Evolutionary conservation across 441 rosid genomes (phyloP), one percentile per base, ranked within the genome.

Genomic region (Codiaeum variegatum): DNA sequence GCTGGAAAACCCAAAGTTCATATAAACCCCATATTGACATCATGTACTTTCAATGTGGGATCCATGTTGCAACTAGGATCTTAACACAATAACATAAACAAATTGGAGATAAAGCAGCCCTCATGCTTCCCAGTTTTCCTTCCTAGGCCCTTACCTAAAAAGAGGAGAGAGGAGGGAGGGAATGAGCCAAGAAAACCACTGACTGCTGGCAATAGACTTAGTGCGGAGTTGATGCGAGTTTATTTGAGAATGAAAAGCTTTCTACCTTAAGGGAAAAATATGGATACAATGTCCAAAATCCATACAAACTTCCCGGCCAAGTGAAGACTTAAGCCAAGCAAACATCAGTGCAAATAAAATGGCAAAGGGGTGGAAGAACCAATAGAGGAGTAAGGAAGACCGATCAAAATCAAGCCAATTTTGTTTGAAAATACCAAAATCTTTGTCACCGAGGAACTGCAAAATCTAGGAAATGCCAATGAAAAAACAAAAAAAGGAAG

Each of bases 401-500:
- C 15, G 77, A 78, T 69, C 75, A 72, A 71, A 69, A 36, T 68
- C 52, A 38, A 68, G 68, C 36, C 75, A 69, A 69, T 40, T 59
- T 62, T 73, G 76, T 77, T 73, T 63, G 70, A 64, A 69, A 66
- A 60, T 72, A 61, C 15, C 29, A 31, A 15, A 65, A 32, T 23
- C 69, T 65, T 71, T 81, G 90, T 91, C 94, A 93, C 97, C 95
- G 95, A 79, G 97, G 97, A 84, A 88, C 97, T 66, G 93, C 96
- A 81, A 85, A 84, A 82, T 85, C 93, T 89, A 85, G 81, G 83
- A 79, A 76, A 83, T 62, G 66, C 70, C 66, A 84, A 63, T 28
- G 71, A 77, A 81, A 73, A 85, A 40, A 78, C 77, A 73, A 88
- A 38, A 61, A 77, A 63, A 13, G 58, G 77, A 81, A 76, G 75